Conservation (phyloP, 78 protist genomes). For the Emiliania huxleyi region DNA sequence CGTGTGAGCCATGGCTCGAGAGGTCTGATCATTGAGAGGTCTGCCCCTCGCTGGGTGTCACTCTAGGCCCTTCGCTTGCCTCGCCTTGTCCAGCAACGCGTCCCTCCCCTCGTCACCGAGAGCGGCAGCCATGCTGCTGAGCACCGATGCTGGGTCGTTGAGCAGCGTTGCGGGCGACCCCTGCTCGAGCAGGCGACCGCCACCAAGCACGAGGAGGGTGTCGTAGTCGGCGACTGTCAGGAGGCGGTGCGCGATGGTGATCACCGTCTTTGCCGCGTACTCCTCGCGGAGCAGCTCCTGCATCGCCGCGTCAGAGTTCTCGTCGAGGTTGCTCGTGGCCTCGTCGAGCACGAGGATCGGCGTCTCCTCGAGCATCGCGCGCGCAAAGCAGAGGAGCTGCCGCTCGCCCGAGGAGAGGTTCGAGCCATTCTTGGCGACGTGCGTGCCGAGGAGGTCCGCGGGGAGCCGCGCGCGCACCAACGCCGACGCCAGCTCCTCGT, state of each 20-base stretch:
- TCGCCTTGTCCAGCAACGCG: no score
- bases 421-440: constrained; percentile 53
- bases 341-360: constrained; percentile 73
- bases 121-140: neutral
- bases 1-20: no score
- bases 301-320: constrained; percentile 58
- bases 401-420: constrained; percentile 85
- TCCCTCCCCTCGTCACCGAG: no score
- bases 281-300: constrained; percentile 6
- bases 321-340: constrained; percentile 84
- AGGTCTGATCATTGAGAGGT: no score
- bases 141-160: neutral
- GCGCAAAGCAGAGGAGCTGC: constrained; percentile 90
- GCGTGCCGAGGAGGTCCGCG: neutral
- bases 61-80: no score
- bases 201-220: constrained; percentile 61
- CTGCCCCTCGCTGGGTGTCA: no score
- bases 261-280: neutral
- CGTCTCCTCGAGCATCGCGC: constrained; percentile 77
- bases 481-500: neutral
- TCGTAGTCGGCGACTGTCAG: constrained; percentile 54
- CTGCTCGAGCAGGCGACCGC: constrained; percentile 35
- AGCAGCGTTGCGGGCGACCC: constrained; percentile 48
- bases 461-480: neutral
- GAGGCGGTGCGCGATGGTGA: constrained; percentile 65